Conservation (phyloP, 495 filamentous ascomycete species). For the Xanthoparmelia taractica region DNA sequence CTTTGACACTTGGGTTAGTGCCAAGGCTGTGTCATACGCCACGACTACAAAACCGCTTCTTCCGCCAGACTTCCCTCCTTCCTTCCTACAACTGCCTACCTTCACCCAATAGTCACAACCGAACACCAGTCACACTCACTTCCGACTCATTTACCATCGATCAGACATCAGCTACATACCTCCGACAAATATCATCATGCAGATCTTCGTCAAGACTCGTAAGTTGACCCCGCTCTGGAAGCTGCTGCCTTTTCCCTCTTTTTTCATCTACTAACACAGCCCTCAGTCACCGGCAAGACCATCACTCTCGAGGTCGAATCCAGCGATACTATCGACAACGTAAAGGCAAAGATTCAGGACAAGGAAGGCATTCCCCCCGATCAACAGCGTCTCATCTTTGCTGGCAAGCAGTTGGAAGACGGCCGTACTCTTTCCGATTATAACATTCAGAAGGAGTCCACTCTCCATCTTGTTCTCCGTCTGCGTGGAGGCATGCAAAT, state of each 20-base stretch:
- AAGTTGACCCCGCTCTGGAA: slow-evolving; percentile 41
- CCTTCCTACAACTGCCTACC: slow-evolving; percentile 23
- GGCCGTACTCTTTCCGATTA: slow-evolving; percentile 95
- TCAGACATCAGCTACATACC: not conserved
- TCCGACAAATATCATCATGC: slow-evolving; percentile 48
- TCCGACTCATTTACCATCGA: slow-evolving; percentile 18
- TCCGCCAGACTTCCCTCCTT: slow-evolving; percentile 16
- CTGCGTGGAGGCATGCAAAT: slow-evolving; percentile 99
- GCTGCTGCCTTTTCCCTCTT: slow-evolving; percentile 9
- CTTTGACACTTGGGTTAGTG: slow-evolving; percentile 13
- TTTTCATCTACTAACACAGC: slow-evolving; percentile 25
- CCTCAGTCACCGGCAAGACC: slow-evolving; percentile 87
- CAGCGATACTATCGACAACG: slow-evolving; percentile 96
- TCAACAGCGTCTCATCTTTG: slow-evolving; percentile 97
- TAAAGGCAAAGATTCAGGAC: slow-evolving; percentile 98
- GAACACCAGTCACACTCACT: slow-evolving; percentile 14
- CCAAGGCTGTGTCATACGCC: slow-evolving; percentile 19
- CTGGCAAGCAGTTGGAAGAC: slow-evolving; percentile 96
- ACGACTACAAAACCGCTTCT: slow-evolving; percentile 22
- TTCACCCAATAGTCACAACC: not conserved
- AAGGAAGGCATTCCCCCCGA: slow-evolving; percentile 98
- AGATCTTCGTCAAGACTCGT: slow-evolving; percentile 98
- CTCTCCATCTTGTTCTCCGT: slow-evolving; percentile 90
- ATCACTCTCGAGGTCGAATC: slow-evolving; percentile 99
- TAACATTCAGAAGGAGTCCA: slow-evolving; percentile 98